Evolutionary conservation across 2,329 filamentous ascomycete species (phyloP).

Genomic region (Lecanicillium sp.): DNA sequence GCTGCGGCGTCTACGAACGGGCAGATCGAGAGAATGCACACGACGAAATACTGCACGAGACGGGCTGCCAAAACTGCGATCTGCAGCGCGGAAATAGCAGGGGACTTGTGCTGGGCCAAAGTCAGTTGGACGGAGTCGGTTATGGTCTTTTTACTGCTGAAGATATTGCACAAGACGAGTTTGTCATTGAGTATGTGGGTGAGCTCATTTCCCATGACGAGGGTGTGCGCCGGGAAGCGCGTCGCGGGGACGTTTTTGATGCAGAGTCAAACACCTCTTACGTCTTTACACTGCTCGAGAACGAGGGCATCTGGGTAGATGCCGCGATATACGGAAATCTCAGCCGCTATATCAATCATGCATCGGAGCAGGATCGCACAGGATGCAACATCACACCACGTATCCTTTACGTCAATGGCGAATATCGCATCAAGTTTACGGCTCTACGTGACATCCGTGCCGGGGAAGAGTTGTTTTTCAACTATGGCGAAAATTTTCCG

Average conservation of each 20-base stretch:
- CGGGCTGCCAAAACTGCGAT: slow-evolving; percentile 64
- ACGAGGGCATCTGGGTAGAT: slow-evolving; percentile 63
- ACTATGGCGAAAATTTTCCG: slow-evolving; percentile 67
- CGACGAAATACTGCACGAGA: slow-evolving; percentile 48
- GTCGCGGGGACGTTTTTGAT: slow-evolving; percentile 55
- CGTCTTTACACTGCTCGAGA: slow-evolving; percentile 53
- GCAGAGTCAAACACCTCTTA: slow-evolving; percentile 58
- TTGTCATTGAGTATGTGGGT: slow-evolving; percentile 74
- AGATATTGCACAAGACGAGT: slow-evolving; percentile 61
- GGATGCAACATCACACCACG: slow-evolving; percentile 59
- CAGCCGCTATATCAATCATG: slow-evolving; percentile 78
- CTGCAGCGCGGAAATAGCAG: slow-evolving; percentile 64
- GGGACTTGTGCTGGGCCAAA: slow-evolving; percentile 62
- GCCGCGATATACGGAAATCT: slow-evolving; percentile 73
- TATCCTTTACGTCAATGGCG: slow-evolving; percentile 67
- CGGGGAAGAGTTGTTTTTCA: slow-evolving; percentile 75
- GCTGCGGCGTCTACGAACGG: slow-evolving; percentile 63
- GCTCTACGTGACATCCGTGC: slow-evolving; percentile 60
- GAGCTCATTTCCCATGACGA: slow-evolving; percentile 68
- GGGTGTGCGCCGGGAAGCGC: slow-evolving; percentile 59
- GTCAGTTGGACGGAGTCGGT: slow-evolving; percentile 60
- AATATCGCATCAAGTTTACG: slow-evolving; percentile 69
- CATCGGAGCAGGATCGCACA: slow-evolving; percentile 42
- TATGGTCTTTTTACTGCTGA: slow-evolving; percentile 72
- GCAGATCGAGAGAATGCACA: slow-evolving; percentile 63